Evolutionary conservation across 2,329 filamentous ascomycete genomes (phyloP), one percentile per base, ranked within the genome.

Genomic region (Colletotrichum liriopes): DNA sequence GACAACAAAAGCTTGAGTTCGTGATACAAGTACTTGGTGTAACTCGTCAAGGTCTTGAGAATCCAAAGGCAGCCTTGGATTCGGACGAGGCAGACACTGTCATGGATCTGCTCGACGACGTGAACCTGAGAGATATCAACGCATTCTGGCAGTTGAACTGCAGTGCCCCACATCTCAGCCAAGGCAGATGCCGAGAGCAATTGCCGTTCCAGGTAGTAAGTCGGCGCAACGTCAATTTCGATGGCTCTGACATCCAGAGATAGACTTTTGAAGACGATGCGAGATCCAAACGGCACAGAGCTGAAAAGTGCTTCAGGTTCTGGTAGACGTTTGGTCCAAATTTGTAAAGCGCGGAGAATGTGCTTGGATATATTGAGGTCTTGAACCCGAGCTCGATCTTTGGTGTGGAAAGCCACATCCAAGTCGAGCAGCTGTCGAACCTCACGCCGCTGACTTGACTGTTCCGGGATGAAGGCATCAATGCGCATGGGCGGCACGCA

Each of bases 21-120:
- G 75, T 91, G 88, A 76, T 91, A 91, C 47, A 92, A 81, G 76
- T 88, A 91, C 76, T 90, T 90, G 72, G 87, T 84, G 74, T 85
- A 86, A 78, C 87, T 88, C 2, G 86, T 87, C 52, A 91, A 78
- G 3, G 88, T 87, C 77, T 92, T 92, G 79, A 92, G 85, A 67
- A 90, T 86, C 82, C 85, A 87, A 2, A 82, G 78, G 59, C 80
- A 76, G 8, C 79, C 81, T 26, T 80, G 74, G 51, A 87, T 81
- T 41, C 81, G 80, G 55, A 91, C 88, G 18, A 90, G 80, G 67
- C 87, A 89, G 55, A 91, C 86, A 72, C 88, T 90, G 76, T 91
- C 90, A 74, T 91, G 87, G 23, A 91, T 79, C 77, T 91, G 87
- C 26, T 82, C 82, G 71, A 88, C 76, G 58, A 90, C 84, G 49